A percentile compares a stretch with the other conserved stretches of the same genome.
Evolutionary conservation across 257 asterid genomes (phyloP).

Genomic region (Euphrasia confusa): DNA sequence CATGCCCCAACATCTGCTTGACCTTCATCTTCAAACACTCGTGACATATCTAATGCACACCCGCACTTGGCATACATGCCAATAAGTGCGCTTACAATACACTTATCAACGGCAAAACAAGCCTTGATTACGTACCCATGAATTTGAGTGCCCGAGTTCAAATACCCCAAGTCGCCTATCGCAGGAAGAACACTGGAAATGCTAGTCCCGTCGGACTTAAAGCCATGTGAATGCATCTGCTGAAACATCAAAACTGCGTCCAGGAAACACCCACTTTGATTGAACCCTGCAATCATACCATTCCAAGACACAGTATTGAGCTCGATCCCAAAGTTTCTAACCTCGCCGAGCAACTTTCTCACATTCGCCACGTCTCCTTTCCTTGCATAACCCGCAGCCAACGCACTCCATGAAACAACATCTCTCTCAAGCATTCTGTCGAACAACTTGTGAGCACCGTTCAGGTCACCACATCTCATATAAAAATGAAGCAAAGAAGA

Average conservation of each 20-base stretch:
- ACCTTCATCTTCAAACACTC: conserved; percentile 49
- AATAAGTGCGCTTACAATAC: conserved; percentile 66
- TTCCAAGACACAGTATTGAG: conserved; percentile 81
- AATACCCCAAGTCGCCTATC: conserved; percentile 52
- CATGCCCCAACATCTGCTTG: conserved; percentile 57
- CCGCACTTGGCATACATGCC: conserved; percentile 78
- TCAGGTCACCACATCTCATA: conserved; percentile 47
- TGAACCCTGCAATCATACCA: conserved; percentile 92
- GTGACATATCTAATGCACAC: conserved; percentile 43
- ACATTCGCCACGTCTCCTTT: conserved; percentile 58
- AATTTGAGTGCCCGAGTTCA: conserved; percentile 55
- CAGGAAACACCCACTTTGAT: conserved; percentile 59
- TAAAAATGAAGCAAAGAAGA: conserved; percentile 73
- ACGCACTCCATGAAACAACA: conserved; percentile 74
- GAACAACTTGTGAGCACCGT: conserved; percentile 50
- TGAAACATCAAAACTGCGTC: conserved; percentile 58
- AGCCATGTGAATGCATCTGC: conserved; percentile 58
- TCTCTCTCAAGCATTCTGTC: conserved; percentile 48
- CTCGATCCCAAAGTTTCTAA: conserved; percentile 40
- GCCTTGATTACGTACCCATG: conserved; percentile 58
- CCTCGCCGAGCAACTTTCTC: conserved; percentile 39
- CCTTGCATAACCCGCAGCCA: conserved; percentile 76
- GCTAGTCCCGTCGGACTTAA: conserved; percentile 55
- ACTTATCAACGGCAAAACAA: conserved; percentile 61
- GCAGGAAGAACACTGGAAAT: conserved; percentile 88